Conservation (phyloP, 2,329 filamentous ascomycete genomes). For the Westerdykella aurantiaca region DNA sequence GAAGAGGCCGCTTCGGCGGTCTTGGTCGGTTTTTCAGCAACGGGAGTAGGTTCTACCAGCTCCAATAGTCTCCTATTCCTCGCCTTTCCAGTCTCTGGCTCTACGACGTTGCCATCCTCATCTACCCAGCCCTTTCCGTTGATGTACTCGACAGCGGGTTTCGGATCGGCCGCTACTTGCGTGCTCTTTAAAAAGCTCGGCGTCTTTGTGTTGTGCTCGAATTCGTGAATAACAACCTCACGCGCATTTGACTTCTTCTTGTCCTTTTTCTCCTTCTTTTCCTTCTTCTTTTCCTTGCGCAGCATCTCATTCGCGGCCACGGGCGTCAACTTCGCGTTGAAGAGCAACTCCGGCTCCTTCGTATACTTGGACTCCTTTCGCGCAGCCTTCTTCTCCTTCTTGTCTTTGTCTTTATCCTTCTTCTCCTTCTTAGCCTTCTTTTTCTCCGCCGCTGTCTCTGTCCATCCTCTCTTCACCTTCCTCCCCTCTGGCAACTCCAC, state of each 20-base stretch:
- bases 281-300: conserved; percentile 40
- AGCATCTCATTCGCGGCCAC: conserved; percentile 32
- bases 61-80: conserved; percentile 29
- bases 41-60: conserved; percentile 19
- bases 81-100: conserved; percentile 44
- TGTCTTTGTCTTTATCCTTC: conserved; percentile 41
- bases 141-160: conserved; percentile 60
- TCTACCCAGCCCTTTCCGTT: conserved; percentile 89
- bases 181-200: conserved; percentile 70
- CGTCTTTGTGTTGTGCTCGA: conserved; percentile 75
- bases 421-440: conserved; percentile 45
- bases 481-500: conserved; percentile 66
- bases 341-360: conserved; percentile 72
- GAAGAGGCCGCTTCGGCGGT: conserved; percentile 9
- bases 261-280: conserved; percentile 56
- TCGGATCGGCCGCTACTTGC: conserved; percentile 40
- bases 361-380: conserved; percentile 71
- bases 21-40: conserved; percentile 5
- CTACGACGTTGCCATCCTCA: conserved; percentile 67
- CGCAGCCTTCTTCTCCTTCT: conserved; percentile 53
- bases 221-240: conserved; percentile 77
- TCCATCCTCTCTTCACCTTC: conserved; percentile 87
- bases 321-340: conserved; percentile 69
- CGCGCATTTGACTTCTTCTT: conserved; percentile 44
- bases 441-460: conserved; percentile 53